These are phyloP conservation scores for Cyberlindnera suaveolens DNA, from an alignment of 805 yeast genomes.

Conservation along the genomic window DNA sequence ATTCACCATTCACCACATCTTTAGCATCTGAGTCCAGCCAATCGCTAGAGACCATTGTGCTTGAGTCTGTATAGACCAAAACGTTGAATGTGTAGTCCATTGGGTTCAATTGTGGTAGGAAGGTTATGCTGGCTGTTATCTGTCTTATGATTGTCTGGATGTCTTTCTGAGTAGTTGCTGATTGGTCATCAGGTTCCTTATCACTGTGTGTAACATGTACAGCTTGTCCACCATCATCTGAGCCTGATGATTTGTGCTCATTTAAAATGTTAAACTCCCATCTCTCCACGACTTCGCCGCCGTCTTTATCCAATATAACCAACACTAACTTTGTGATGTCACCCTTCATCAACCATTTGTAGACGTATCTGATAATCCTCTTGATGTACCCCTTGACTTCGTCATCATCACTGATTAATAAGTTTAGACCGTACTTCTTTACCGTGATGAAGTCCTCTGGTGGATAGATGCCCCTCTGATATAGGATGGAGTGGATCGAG, in stretches of 20 bases:
- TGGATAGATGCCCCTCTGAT: conserved; percentile 88
- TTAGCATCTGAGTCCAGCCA: conserved; percentile 79
- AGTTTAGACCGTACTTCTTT: conserved; percentile 70
- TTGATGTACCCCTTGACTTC: conserved; percentile 68
- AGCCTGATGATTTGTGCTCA: neutral
- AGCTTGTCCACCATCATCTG: neutral
- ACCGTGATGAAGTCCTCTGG: conserved; percentile 76
- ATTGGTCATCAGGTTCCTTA: no score
- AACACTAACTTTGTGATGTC: conserved; percentile 63
- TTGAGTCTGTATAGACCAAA: conserved; percentile 71
- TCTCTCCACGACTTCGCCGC: conserved; percentile 66
- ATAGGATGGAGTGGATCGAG: conserved; percentile 73
- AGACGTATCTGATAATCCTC: conserved; percentile 61
- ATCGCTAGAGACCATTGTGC: conserved; percentile 63
- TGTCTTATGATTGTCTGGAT: conserved; percentile 86
- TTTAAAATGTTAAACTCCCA: conserved; percentile 73
- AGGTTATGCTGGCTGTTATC: conserved; percentile 81
- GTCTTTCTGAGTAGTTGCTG: conserved; percentile 32
- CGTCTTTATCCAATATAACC: conserved; percentile 63
- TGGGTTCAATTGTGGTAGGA: conserved; percentile 67
- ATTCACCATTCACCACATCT: conserved; percentile 52
- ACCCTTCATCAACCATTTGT: conserved; percentile 67
- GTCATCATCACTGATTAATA: conserved; percentile 67
- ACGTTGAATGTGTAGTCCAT: conserved; percentile 75
- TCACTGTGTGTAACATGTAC: neutral